Base-by-base conservation (phyloP, 495 filamentous ascomycete species). In the Niebla homalea region DNA sequence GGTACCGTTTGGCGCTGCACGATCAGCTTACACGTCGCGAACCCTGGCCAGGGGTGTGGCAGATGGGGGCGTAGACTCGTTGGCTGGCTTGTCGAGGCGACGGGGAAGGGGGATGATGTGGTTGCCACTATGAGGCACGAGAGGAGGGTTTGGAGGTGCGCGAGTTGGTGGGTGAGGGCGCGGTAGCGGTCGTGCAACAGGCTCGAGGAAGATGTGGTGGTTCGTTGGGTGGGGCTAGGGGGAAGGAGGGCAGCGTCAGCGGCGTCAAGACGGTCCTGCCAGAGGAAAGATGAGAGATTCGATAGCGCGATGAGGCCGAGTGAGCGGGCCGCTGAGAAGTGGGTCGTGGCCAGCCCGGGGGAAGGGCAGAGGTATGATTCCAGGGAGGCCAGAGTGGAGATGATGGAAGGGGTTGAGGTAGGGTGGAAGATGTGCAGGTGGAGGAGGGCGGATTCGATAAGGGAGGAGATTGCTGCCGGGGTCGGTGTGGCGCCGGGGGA, bases 401-500 rank as follows among this genome's bases (percentile, higher is more conserved):
- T 63, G 0, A 81, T 61, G 21, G 74, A 65, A 1, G 62, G 54
- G 15, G 72, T 74, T 0, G 75, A 74, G 44, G 77, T 68, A 0
- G 77, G 77, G 5, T 68, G 72, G 64, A 81, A 79, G 50, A 74
- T 60, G 52, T 74, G 72, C 23, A 75, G 54, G 49, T 74, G 70
- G 16, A 51, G 40, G 2, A 71, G 55, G 10, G 64, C 59, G 19
- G 39, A 22, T 18, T 23, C 32, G 36, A 65, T 22, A 8, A 69
- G 49, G 19, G 55, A 45, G 20, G 67, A 60, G 0, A 70, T 22
- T 2, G 63, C 49, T 3, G 53, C 45, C 6, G 53, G 46, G 23
- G n/a, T 39, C 50, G 22, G 53, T 45, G 49, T 49, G 54, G 16
- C 36, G 25, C 6, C 22, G 15, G 20, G 26, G 39, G 23, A 18